phyloP scores from a whole-genome alignment of 257 asterid genomes.

The Galeopsis tetrahit region DNA sequence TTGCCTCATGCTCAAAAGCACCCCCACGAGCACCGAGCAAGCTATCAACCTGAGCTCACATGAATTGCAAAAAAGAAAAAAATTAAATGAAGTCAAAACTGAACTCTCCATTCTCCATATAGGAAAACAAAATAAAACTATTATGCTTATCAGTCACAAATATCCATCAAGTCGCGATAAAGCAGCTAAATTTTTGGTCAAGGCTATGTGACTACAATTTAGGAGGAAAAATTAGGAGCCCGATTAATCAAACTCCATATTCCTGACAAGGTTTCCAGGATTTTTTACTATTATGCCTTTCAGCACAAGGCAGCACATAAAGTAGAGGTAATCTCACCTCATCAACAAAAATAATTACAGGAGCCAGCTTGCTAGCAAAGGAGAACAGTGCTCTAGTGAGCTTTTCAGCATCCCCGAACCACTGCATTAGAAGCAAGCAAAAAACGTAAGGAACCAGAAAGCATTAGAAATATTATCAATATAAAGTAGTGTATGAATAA shows the following conservation, averaged over 20 bases:
- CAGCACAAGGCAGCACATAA: constrained; percentile 21
- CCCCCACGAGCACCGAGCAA: constrained; percentile 99
- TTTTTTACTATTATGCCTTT: constrained; percentile 8
- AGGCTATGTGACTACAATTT: too few species aligned
- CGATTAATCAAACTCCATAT: background rate
- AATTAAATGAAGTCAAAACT: constrained; percentile 15
- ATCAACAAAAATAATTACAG: constrained; percentile 94
- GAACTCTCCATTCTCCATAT: background rate
- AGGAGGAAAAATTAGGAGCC: background rate
- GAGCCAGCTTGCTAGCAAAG: constrained; percentile 94
- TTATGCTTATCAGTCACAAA: background rate
- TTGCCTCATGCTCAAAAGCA: constrained; percentile 96
- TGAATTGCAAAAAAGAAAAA: constrained; percentile 26
- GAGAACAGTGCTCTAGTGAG: constrained; percentile 96
- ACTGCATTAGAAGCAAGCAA: constrained; percentile 63
- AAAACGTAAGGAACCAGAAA: background rate
- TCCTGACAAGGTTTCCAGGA: background rate
- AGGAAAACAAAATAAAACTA: constrained; percentile 9
- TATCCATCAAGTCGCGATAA: too few species aligned
- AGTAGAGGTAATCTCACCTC: constrained; percentile 63
- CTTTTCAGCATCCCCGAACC: constrained; percentile 99
- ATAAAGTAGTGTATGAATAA: background rate
- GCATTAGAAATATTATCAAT: constrained; percentile 1
- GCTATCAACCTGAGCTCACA: constrained; percentile 82
- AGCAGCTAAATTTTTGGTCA: too few species aligned